Percentiles rank a stretch among this genome's conserved stretches.
Evolutionary conservation across 768 basidiomycete genomes (phyloP).

Genomic region (Psilocybe cubensis): DNA sequence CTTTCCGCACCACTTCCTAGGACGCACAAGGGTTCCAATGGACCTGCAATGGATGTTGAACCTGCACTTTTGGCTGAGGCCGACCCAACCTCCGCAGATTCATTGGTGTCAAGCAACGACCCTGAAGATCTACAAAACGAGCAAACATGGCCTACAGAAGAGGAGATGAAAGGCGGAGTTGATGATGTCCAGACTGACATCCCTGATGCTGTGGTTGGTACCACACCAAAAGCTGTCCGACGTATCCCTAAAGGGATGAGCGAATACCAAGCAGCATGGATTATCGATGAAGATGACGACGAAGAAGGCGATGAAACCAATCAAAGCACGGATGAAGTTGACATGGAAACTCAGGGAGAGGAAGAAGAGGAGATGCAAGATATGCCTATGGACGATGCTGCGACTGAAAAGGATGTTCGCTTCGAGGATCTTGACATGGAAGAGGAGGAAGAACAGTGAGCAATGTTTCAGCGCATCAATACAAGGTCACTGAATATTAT

Average conservation of each 20-base stretch:
- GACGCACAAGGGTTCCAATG: conserved; percentile 34
- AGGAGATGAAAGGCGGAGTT: conserved; percentile 72
- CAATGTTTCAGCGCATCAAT: background rate
- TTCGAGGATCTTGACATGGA: conserved; percentile 83
- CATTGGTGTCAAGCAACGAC: conserved; percentile 83
- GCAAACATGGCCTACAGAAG: conserved; percentile 98
- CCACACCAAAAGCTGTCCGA: conserved; percentile 80
- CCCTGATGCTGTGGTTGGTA: conserved; percentile 70
- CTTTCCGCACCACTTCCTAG: conserved; percentile 60
- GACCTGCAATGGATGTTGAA: conserved; percentile 68
- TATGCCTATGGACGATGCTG: conserved; percentile 58
- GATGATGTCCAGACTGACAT: conserved; percentile 38
- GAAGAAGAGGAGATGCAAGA: conserved; percentile 71
- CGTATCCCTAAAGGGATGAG: conserved; percentile 94
- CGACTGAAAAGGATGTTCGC: conserved; percentile 59
- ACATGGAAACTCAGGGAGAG: conserved; percentile 42
- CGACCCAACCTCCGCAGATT: conserved; percentile 70
- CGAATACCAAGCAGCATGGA: conserved; percentile 97
- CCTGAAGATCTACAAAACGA: conserved; percentile 92
- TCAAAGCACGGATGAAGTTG: conserved; percentile 38
- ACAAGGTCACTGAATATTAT: conserved; percentile 5
- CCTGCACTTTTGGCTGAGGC: conserved; percentile 68
- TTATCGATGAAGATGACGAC: conserved; percentile 75
- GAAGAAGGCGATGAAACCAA: conserved; percentile 49
- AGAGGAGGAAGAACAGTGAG: conserved; percentile 88